phyloP scores from a whole-genome alignment of 2,329 filamentous ascomycete species.

The Periconia macrospinosa region DNA sequence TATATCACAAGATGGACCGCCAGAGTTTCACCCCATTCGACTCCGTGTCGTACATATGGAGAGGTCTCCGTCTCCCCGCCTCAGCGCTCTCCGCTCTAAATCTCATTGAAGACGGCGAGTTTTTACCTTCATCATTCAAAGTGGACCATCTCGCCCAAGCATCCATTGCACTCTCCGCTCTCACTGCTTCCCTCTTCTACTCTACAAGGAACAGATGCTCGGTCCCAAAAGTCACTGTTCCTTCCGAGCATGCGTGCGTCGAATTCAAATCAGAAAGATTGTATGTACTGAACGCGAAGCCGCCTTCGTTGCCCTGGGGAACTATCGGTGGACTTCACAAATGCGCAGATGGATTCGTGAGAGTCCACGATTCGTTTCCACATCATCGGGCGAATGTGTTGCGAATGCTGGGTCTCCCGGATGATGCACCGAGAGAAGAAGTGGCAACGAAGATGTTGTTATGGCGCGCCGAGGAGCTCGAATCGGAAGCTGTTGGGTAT shows the following conservation, averaged over 20 bases:
- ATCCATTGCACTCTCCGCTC: slow-evolving; percentile 54
- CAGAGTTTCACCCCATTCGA: slow-evolving; percentile 24
- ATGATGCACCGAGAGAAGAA: slow-evolving; percentile 39
- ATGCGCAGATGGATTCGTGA: slow-evolving; percentile 55
- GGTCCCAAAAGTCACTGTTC: slow-evolving; percentile 47
- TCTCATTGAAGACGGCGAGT: slow-evolving; percentile 23
- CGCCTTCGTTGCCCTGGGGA: slow-evolving; percentile 40
- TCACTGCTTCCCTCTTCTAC: slow-evolving; percentile 53
- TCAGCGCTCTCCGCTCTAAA: slow-evolving; percentile 23
- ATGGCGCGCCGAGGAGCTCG: slow-evolving; percentile 54
- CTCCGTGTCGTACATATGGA: slow-evolving; percentile 37
- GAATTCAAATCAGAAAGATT: slow-evolving; percentile 60
- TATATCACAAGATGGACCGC: slow-evolving; percentile 21
- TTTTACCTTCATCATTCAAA: slow-evolving; percentile 57
- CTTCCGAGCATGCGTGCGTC: slow-evolving; percentile 49
- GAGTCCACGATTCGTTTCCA: slow-evolving; percentile 59
- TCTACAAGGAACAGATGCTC: slow-evolving; percentile 32
- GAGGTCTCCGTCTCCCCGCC: slow-evolving; percentile 22
- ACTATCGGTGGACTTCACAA: slow-evolving; percentile 56
- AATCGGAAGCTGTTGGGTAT: slow-evolving; percentile 46
- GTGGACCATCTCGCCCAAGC: slow-evolving; percentile 57
- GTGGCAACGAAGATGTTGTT: slow-evolving; percentile 42
- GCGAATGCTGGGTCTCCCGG: slow-evolving; percentile 46
- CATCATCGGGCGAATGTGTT: slow-evolving; percentile 53
- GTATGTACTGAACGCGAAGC: slow-evolving; percentile 48